phyloP scores from a whole-genome alignment of 2,329 filamentous ascomycete species.

The Colletotrichum spaethianum region DNA sequence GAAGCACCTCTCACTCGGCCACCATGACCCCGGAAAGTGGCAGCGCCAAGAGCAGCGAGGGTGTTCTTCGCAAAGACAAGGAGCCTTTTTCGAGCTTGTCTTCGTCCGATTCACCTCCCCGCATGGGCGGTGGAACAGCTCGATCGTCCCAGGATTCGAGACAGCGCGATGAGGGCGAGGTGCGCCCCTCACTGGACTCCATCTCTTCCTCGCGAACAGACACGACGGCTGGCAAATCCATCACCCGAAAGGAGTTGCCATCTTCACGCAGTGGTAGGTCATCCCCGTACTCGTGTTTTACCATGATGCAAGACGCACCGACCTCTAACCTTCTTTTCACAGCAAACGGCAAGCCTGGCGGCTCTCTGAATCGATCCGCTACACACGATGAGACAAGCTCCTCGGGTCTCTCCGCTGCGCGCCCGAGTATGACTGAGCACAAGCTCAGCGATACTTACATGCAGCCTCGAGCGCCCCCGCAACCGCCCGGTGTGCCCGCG shows the following conservation, averaged over 20 bases:
- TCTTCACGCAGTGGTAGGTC: constrained; percentile 60
- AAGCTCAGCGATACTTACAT: constrained; percentile 69
- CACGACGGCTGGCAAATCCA: constrained; percentile 60
- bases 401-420: constrained; percentile 41
- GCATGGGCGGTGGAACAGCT: constrained; percentile 55
- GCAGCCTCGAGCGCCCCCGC: constrained; percentile 70
- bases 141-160: constrained; percentile 73
- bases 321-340: constrained; percentile 42
- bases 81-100: constrained; percentile 43
- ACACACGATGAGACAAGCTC: constrained; percentile 45
- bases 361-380: constrained; percentile 42
- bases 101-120: constrained; percentile 52
- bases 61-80: constrained; percentile 54
- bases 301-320: constrained; percentile 40
- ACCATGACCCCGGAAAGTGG: constrained; percentile 55
- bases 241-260: constrained; percentile 76
- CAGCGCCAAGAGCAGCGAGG: constrained; percentile 54
- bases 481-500: constrained; percentile 58
- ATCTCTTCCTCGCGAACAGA: constrained; percentile 57
- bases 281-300: constrained; percentile 29
- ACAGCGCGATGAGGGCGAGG: constrained; percentile 68
- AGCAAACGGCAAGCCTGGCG: constrained; percentile 54
- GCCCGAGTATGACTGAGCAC: constrained; percentile 54
- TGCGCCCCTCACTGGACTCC: constrained; percentile 60
- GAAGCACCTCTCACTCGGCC: constrained; percentile 61